Percentiles rank a stretch among this genome's conserved stretches.
These are phyloP conservation scores for Leucoagaricus sp. DNA, from an alignment of 1,284 basidiomycete species.

Conservation along the genomic window DNA sequence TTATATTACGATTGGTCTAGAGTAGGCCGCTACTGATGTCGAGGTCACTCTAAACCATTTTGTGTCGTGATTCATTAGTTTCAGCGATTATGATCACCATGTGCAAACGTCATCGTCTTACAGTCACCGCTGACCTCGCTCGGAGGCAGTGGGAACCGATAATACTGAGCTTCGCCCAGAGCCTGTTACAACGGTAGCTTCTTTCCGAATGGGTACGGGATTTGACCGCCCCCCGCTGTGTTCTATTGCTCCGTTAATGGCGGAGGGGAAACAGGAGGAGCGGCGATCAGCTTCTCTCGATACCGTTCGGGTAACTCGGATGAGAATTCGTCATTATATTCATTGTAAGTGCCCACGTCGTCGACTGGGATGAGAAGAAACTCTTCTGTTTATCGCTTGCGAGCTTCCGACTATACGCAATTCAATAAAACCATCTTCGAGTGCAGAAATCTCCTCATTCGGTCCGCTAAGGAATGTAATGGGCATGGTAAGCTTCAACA, in stretches of 20 bases:
- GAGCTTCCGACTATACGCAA: neutral
- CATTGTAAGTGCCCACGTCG: neutral
- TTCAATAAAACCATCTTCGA: too few species aligned
- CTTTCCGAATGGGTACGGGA: neutral
- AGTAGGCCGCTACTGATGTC: neutral
- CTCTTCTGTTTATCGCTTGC: neutral
- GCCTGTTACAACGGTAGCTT: neutral
- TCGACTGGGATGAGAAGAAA: too few species aligned
- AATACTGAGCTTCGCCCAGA: neutral
- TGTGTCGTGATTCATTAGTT: neutral
- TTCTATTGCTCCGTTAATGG: conserved; percentile 3
- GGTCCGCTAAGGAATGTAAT: too few species aligned
- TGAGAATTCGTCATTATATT: neutral
- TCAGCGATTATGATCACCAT: neutral
- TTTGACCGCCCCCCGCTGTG: neutral
- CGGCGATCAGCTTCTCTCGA: neutral
- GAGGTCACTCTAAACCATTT: neutral
- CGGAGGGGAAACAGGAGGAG: neutral
- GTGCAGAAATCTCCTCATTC: too few species aligned
- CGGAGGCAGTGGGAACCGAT: neutral
- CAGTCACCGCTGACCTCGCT: too few species aligned
- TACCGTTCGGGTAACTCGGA: neutral
- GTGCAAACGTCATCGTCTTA: too few species aligned
- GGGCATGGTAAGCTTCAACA: neutral
- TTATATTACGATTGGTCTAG: neutral